These are phyloP conservation scores for Medicago lupulina DNA, from an alignment of 306 rosid species.

Conservation along the genomic window DNA sequence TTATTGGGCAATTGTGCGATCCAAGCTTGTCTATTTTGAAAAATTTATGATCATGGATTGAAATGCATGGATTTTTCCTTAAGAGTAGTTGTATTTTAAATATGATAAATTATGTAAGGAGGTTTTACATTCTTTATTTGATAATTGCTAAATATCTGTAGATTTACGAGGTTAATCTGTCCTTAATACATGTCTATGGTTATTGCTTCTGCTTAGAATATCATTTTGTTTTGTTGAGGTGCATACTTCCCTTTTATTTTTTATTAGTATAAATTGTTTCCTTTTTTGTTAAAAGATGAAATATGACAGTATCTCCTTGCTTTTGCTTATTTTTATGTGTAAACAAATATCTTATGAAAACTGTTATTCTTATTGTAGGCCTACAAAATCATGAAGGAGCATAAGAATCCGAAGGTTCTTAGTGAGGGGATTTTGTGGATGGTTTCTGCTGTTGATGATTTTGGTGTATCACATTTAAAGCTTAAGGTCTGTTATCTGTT, in stretches of 20 bases:
- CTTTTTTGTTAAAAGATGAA: slow-evolving; percentile 7
- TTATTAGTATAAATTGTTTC: neutral
- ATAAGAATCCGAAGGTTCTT: slow-evolving; percentile 98
- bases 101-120: too few relatives aligned
- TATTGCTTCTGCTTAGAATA: neutral
- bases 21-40: neutral
- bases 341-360: neutral
- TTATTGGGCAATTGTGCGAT: neutral
- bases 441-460: slow-evolving; percentile 96
- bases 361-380: slow-evolving; percentile 52
- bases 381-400: slow-evolving; percentile 97
- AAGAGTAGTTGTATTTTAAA: neutral
- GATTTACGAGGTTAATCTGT: slow-evolving; percentile 5
- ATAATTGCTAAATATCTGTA: neutral
- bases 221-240: neutral
- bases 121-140: too few relatives aligned
- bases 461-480: slow-evolving; percentile 85
- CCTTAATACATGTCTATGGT: neutral
- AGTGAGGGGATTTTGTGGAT: slow-evolving; percentile 98
- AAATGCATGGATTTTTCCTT: neutral
- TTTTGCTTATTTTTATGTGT: slow-evolving; percentile 26
- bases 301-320: neutral
- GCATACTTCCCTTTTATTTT: neutral
- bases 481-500: slow-evolving; percentile 72
- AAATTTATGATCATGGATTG: neutral